Evolutionary conservation across 768 basidiomycete species (phyloP).

Genomic region (Inosperma sp.): DNA sequence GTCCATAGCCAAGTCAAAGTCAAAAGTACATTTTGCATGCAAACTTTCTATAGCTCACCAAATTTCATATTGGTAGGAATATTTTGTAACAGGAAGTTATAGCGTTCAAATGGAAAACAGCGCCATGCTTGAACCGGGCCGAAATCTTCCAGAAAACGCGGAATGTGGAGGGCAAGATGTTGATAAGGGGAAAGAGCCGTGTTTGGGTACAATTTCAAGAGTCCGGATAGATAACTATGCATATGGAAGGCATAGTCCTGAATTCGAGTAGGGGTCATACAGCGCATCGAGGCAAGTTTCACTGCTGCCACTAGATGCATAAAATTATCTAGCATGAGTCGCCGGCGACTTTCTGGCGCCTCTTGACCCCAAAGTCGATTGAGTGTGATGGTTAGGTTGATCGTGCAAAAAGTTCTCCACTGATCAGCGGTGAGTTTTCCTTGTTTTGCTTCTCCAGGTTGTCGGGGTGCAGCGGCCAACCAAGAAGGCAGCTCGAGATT

Average conservation of each 20-base stretch:
- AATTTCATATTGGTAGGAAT: conserved; percentile 27
- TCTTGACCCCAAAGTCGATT: conserved; percentile 28
- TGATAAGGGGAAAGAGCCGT: conserved; percentile 30
- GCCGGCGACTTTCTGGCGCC: conserved; percentile 10
- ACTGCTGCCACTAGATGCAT: conserved; percentile 31
- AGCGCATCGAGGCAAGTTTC: conserved; percentile 23
- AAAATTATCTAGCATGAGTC: conserved; percentile 22
- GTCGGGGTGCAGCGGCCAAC: conserved; percentile 14
- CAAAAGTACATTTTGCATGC: no score
- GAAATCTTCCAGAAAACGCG: conserved; percentile 21
- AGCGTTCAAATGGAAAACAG: conserved; percentile 30
- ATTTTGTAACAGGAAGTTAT: conserved; percentile 23
- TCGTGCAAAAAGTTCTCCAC: conserved; percentile 30
- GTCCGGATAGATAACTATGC: conserved; percentile 23
- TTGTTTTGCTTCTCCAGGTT: conserved; percentile 15
- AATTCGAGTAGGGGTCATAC: conserved; percentile 17
- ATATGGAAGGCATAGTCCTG: conserved; percentile 21
- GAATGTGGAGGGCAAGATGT: conserved; percentile 36
- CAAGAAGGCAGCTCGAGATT: conserved; percentile 19
- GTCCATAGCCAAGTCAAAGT: no score
- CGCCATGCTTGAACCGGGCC: conserved; percentile 34
- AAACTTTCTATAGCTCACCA: no score
- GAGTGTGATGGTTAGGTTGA: conserved; percentile 31
- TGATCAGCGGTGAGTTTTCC: conserved; percentile 28
- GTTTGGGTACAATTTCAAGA: conserved; percentile 27